Base-by-base conservation (phyloP, 75 land plant species). In the Sequoiadendron giganteum region DNA sequence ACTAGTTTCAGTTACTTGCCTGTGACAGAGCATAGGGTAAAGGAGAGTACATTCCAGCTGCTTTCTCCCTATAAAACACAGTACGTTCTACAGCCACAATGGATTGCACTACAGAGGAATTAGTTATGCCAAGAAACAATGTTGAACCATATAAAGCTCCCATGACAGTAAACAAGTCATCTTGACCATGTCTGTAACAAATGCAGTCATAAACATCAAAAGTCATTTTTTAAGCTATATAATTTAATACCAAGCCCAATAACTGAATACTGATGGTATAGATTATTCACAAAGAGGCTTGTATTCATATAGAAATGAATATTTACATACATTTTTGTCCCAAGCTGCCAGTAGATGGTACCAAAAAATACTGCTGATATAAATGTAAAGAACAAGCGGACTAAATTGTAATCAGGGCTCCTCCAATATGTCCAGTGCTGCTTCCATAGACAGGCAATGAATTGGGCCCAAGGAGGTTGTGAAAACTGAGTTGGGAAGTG, bases 41-140 rank as follows among this genome's bases (percentile, higher is more conserved):
- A 88, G 94, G 87, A 80, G 94, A 94, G 85, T 93, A 94, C 94
- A 94, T 95, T 86, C 98, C 98, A 40, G 98, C 94, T 49, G 95
- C 93, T 85, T 93, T 92, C 85, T 96, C 98, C 49, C 97, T 89
- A 87, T 95, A 95, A 80, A 91, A 92, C 0, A 95, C 94, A 16
- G 91, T 91, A 81, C 96, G 91, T 76, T 96, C 97, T 54, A 89
- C 87, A 10, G 89, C 87, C 19, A 95, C 94, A 52, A 96, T 89
- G 39, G 95, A 88, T 87, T 95, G 96, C 78, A 96, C 92, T 84
- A 90, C 61, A 15, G 91, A 87, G 83, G 91, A 89, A 90, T 95
- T 96, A 86, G 89, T 90, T 42, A 93, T 87, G 52, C 97, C 96
- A 30, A 96, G 88, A 85, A 94, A 94, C 85, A 94, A 85, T 18